A percentile compares a stretch with the other conserved stretches of the same genome.
Evolutionary conservation across 1,139 yeast species (phyloP).

Genomic region (Diutina neorugosa): DNA sequence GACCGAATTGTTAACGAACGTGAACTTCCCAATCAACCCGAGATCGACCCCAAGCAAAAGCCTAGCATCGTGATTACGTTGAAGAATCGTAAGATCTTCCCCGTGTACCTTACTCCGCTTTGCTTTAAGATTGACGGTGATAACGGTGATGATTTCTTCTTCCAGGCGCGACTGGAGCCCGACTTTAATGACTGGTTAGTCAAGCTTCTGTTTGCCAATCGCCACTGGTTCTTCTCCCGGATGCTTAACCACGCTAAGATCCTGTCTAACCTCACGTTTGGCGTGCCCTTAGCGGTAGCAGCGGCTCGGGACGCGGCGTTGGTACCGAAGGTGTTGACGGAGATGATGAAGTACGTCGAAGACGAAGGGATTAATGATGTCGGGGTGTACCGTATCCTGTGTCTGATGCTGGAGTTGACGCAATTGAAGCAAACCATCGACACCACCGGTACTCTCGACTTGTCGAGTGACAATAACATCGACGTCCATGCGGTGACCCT

Average conservation of each 20-base stretch:
- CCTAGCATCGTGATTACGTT: slow-evolving; percentile 48
- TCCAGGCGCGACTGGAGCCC: slow-evolving; percentile 55
- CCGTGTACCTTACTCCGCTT: slow-evolving; percentile 38
- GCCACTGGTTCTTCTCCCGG: slow-evolving; percentile 46
- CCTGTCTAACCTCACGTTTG: slow-evolving; percentile 47
- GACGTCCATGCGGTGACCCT: slow-evolving; percentile 89
- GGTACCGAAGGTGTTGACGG: slow-evolving; percentile 56
- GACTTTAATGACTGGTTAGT: slow-evolving; percentile 74
- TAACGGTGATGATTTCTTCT: slow-evolving; percentile 40
- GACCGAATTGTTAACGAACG: slow-evolving; percentile 1
- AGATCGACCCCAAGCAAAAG: slow-evolving; percentile 36
- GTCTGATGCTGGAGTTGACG: slow-evolving; percentile 70
- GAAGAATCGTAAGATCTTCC: slow-evolving; percentile 38
- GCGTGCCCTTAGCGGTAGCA: slow-evolving; percentile 71
- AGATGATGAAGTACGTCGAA: slow-evolving; percentile 65
- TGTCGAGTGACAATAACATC: slow-evolving; percentile 36
- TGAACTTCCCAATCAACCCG: slow-evolving; percentile 5
- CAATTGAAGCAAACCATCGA: slow-evolving; percentile 66
- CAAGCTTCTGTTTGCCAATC: slow-evolving; percentile 32
- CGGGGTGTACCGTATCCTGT: slow-evolving; percentile 86
- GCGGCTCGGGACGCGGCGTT: slow-evolving; percentile 57
- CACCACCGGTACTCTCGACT: slow-evolving; percentile 43
- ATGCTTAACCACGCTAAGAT: slow-evolving; percentile 19
- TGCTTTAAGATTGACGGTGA: slow-evolving; percentile 54
- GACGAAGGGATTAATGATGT: slow-evolving; percentile 77